phyloP scores from a whole-genome alignment of 192 early-diverging fungal species.

The Backusella westeae region DNA sequence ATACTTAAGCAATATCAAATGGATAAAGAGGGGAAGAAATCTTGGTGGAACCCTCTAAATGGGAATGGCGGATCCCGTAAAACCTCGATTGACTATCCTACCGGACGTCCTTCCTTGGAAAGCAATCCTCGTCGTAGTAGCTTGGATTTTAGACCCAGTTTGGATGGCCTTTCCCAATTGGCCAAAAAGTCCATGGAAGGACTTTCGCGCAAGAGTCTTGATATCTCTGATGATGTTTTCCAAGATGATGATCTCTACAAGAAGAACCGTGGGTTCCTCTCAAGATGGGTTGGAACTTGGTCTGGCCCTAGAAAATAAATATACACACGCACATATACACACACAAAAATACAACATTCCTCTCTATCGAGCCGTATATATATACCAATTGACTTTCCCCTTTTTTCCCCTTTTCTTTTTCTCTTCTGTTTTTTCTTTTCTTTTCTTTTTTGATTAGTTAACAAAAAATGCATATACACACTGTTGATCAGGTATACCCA shows the following conservation, averaged over 20 bases:
- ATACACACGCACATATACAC: background rate
- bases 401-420: background rate
- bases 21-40: slow-evolving; percentile 34
- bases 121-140: slow-evolving; percentile 14
- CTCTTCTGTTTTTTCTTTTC: background rate
- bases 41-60: slow-evolving; percentile 32
- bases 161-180: slow-evolving; percentile 27
- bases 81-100: slow-evolving; percentile 15
- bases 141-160: slow-evolving; percentile 36
- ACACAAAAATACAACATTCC: slow-evolving; percentile 2
- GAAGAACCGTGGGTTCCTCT: slow-evolving; percentile 16
- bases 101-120: slow-evolving; percentile 18
- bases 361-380: background rate
- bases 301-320: slow-evolving; percentile 10
- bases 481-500: slow-evolving; percentile 8
- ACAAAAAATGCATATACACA: slow-evolving; percentile 8
- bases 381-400: slow-evolving; percentile 4
- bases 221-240: slow-evolving; percentile 4
- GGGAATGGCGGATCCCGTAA: slow-evolving; percentile 29
- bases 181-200: slow-evolving; percentile 34
- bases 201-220: slow-evolving; percentile 22
- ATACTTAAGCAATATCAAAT: slow-evolving; percentile 19
- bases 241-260: slow-evolving; percentile 2
- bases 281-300: slow-evolving; percentile 20
- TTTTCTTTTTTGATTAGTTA: background rate